Evolutionary conservation across 2,329 filamentous ascomycete species (phyloP), one percentile per base, ranked within the genome.

Genomic region (Fusarium compactum): DNA sequence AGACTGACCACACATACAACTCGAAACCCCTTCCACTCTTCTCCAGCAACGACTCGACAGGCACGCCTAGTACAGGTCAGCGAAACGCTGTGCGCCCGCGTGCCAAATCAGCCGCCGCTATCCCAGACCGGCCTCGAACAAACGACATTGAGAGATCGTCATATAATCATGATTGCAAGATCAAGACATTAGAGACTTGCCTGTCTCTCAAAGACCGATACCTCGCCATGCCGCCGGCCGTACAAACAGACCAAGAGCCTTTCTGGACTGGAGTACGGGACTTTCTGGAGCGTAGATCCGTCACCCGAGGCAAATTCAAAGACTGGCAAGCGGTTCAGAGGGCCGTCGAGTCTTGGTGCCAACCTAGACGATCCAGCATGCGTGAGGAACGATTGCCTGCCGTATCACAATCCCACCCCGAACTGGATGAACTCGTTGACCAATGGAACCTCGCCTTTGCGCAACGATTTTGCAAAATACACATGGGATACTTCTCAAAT

Each of bases 371-470:
- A 20, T 18, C 48, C 0, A 25, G 16, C 2, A 22, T 74, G 11
- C 29, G 46, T 6, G 50, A 65, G 8, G 63, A 60, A 4, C 53
- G 38, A 2, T 24, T 69, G 2, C 54, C 43, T 1, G 38, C 47
- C 8, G 32, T 58, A 2, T 56, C 55, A 0, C 20, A 25, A 8
- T 47, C 15, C 4, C 48, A 56, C 3, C 41, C 32, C 0, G 62
- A 67, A 4, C 41, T 75, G 2, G 69, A 72, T 15, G 12, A 6
- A 0, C 15, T 47, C 2, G 55, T 74, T 5, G 70, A 75, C 11
- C n/a, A 51, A 1, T 76, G 71, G 73, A 75, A 75, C 22, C 1
- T 16, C 12, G 41, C 71, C 3, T 75, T 62, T 20, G 46, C 25
- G 1, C n/a, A 30, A 2, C 51, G 63, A 4, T 72, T 73, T 10